Percentiles rank a stretch among this genome's conserved stretches.
These are phyloP conservation scores for Eimeria brunetti DNA, from an alignment of 169 alveolate genomes.

Conservation along the genomic window DNA sequence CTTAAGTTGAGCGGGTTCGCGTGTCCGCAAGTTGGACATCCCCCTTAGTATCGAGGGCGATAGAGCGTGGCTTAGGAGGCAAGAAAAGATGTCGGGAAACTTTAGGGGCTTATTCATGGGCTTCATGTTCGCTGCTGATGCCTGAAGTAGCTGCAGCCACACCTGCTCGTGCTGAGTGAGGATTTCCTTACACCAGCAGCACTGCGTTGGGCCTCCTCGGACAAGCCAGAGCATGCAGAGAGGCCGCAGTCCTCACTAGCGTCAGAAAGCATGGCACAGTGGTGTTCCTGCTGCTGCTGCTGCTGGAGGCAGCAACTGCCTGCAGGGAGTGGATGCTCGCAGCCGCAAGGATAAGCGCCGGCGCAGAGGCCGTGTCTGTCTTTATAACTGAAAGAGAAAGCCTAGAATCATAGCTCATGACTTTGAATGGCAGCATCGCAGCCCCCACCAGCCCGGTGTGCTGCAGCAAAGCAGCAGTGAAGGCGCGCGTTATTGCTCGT, in stretches of 20 bases:
- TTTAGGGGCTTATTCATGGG: background rate
- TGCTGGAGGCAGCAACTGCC: background rate
- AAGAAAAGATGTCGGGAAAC: background rate
- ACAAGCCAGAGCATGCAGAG: slow-evolving; percentile 49
- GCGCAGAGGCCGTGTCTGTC: slow-evolving; percentile 53
- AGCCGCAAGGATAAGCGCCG: slow-evolving; percentile 36
- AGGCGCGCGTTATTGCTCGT: slow-evolving; percentile 13
- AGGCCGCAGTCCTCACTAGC: slow-evolving; percentile 34
- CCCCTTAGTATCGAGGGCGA: background rate
- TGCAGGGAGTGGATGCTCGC: background rate
- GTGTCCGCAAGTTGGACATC: background rate
- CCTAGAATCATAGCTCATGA: slow-evolving; percentile 33
- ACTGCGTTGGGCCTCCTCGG: slow-evolving; percentile 68
- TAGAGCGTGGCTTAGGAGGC: background rate
- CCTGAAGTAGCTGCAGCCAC: slow-evolving; percentile 1
- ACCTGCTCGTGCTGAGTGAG: background rate
- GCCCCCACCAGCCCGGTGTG: slow-evolving; percentile 42
- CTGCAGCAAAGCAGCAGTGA: slow-evolving; percentile 56
- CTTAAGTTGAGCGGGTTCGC: too few species aligned
- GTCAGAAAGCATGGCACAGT: slow-evolving; percentile 42
- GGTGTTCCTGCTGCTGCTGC: slow-evolving; percentile 10
- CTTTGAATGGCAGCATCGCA: slow-evolving; percentile 37
- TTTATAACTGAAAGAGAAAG: slow-evolving; percentile 12
- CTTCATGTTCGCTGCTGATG: background rate
- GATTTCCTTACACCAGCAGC: background rate